Percentiles rank a stretch among this genome's conserved stretches.
phyloP scores from a whole-genome alignment of 306 rosid species.

The Vigna reflexopilosa region DNA sequence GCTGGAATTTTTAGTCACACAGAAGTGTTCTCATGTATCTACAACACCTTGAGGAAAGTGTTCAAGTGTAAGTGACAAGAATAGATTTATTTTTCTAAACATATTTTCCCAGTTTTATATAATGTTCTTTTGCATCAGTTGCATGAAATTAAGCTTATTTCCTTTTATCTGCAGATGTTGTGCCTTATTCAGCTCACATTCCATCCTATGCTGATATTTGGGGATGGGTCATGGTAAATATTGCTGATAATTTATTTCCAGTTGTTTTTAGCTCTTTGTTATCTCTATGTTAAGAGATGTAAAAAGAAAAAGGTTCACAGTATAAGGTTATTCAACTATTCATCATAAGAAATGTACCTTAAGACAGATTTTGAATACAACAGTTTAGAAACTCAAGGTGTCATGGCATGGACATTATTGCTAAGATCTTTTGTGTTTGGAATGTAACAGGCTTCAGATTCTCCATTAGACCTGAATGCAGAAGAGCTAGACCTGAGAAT shows the following conservation, averaged over 20 bases:
- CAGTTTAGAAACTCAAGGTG: too few relatives aligned
- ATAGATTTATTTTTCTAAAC: background rate
- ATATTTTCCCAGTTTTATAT: background rate
- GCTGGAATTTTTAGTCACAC: conserved; percentile 98
- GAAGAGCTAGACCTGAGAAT: conserved; percentile 83
- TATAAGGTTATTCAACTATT: conserved; percentile 3
- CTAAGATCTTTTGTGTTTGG: background rate
- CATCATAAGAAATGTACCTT: background rate
- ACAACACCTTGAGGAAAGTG: conserved; percentile 87
- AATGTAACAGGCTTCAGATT: conserved; percentile 74
- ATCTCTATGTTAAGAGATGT: background rate
- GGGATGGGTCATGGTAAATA: conserved; percentile 97
- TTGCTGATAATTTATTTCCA: background rate
- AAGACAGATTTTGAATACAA: background rate
- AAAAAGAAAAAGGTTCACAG: background rate
- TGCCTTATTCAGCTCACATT: conserved; percentile 93
- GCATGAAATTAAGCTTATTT: conserved; percentile 23
- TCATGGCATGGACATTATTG: too few relatives aligned
- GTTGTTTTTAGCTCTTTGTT: conserved; percentile 7
- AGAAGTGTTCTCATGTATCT: conserved; percentile 93
- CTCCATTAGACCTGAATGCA: conserved; percentile 65
- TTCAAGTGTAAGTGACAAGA: conserved; percentile 74
- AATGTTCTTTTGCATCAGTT: background rate
- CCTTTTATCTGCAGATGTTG: conserved; percentile 73
- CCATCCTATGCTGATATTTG: conserved; percentile 97